phyloP scores from a whole-genome alignment of 2,329 filamentous ascomycete genomes.

The Colletotrichum sansevieriae region DNA sequence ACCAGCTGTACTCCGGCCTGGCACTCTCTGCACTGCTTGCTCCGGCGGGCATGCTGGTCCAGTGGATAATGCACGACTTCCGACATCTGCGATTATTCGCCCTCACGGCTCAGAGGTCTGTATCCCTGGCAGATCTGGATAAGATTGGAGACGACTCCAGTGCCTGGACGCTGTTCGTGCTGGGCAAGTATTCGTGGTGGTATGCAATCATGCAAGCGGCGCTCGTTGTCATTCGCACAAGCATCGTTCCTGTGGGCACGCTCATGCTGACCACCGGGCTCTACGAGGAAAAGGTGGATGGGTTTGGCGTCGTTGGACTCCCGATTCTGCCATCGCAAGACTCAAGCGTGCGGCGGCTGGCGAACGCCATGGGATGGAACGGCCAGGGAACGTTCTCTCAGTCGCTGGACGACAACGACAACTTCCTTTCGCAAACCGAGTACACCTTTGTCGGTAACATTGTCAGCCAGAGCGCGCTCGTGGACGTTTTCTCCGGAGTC shows the following conservation, averaged over 20 bases:
- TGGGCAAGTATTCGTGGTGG: slow-evolving; percentile 28
- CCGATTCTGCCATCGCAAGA: slow-evolving; percentile 6
- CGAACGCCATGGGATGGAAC: slow-evolving; percentile 28
- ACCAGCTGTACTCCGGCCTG: slow-evolving; percentile 32
- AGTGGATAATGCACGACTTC: slow-evolving; percentile 35
- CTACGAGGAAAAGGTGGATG: not conserved
- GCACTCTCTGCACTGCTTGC: slow-evolving; percentile 25
- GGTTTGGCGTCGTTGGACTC: not conserved
- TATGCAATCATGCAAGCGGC: slow-evolving; percentile 28
- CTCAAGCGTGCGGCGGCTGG: not conserved
- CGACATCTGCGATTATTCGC: slow-evolving; percentile 28
- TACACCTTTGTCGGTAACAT: slow-evolving; percentile 28
- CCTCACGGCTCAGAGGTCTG: slow-evolving; percentile 24
- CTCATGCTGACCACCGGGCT: slow-evolving; percentile 23
- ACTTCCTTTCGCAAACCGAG: slow-evolving; percentile 13
- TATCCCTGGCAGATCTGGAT: slow-evolving; percentile 17
- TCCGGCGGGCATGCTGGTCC: slow-evolving; percentile 31
- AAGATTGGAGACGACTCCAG: slow-evolving; percentile 31
- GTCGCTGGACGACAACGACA: slow-evolving; percentile 6
- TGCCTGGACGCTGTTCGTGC: slow-evolving; percentile 11
- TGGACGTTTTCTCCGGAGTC: slow-evolving; percentile 21
- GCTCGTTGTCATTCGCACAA: slow-evolving; percentile 22
- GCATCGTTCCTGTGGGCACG: slow-evolving; percentile 27
- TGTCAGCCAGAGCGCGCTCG: slow-evolving; percentile 28
- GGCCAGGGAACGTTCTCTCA: slow-evolving; percentile 1